Evolutionary conservation across 73 alveolate species (phyloP).

Genomic region (Paramecium octaurelia): DNA sequence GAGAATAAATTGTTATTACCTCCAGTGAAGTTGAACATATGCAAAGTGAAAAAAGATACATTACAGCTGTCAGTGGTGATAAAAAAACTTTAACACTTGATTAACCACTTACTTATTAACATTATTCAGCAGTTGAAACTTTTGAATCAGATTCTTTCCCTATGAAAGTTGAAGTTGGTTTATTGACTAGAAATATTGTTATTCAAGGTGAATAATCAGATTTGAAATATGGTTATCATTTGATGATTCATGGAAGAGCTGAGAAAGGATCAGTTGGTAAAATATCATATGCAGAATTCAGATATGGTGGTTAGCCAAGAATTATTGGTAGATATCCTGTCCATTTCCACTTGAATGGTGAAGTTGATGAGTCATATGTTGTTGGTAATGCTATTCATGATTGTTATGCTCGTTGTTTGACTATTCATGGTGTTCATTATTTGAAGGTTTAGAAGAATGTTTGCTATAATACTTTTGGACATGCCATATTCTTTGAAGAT

Average conservation of each 20-base stretch:
- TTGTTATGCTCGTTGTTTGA: constrained; percentile 79
- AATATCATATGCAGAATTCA: constrained; percentile 74
- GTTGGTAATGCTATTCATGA: constrained; percentile 78
- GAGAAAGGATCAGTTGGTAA: constrained; percentile 67
- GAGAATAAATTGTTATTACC: constrained; percentile 81
- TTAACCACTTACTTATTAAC: constrained; percentile 31
- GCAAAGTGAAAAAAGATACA: constrained; percentile 75
- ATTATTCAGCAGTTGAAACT: constrained; percentile 35
- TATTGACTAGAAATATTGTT: constrained; percentile 75
- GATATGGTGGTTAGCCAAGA: constrained; percentile 80
- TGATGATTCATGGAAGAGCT: constrained; percentile 77
- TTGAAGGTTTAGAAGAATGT: constrained; percentile 71
- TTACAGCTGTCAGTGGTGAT: constrained; percentile 43
- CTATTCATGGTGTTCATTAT: constrained; percentile 83
- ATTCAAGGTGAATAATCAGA: constrained; percentile 77
- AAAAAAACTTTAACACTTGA: neutral
- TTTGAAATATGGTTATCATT: constrained; percentile 75
- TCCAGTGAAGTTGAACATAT: constrained; percentile 69
- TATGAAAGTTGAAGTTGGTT: constrained; percentile 90
- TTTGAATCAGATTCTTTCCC: constrained; percentile 57
- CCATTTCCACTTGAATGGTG: constrained; percentile 83
- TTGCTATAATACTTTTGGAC: constrained; percentile 80
- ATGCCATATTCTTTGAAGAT: constrained; percentile 84
- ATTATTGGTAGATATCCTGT: constrained; percentile 85
- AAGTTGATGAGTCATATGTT: constrained; percentile 73